A percentile compares a stretch with the other conserved stretches of the same genome.
Evolutionary conservation across 164 flowering plant genomes (phyloP).

Genomic region (Akebia trifoliata): DNA sequence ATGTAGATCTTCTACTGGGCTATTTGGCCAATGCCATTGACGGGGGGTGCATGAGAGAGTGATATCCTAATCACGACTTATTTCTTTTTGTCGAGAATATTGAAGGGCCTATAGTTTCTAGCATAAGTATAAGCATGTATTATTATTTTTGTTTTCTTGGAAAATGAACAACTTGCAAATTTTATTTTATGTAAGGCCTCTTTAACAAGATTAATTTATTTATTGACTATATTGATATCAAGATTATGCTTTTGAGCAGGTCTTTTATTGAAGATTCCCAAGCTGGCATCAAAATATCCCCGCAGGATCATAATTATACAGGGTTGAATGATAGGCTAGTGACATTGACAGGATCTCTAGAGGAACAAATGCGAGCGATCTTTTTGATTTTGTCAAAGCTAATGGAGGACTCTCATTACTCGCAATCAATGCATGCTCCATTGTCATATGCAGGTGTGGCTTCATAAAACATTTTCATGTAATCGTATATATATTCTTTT

Average conservation of each 20-base stretch:
- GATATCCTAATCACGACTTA: not conserved
- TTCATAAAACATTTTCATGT: not conserved
- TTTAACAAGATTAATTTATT: not conserved
- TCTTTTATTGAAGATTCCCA: constrained; percentile 89
- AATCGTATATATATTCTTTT: not conserved
- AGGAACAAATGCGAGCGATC: constrained; percentile 79
- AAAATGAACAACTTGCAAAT: constrained; percentile 1
- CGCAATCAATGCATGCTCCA: constrained; percentile 63
- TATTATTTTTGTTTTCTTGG: not conserved
- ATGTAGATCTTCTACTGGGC: not conserved
- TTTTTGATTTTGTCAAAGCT: constrained; percentile 72
- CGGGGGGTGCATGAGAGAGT: too few species aligned
- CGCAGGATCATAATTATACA: constrained; percentile 64
- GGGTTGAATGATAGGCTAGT: constrained; percentile 89
- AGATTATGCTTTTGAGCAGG: constrained; percentile 41
- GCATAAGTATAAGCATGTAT: too few species aligned
- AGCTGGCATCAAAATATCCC: constrained; percentile 91
- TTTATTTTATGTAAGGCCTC: not conserved
- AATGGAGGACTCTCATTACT: constrained; percentile 70
- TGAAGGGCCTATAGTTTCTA: too few species aligned
- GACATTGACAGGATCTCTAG: constrained; percentile 71
- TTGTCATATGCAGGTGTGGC: constrained; percentile 80
- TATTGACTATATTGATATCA: not conserved
- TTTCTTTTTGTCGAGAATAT: not conserved
- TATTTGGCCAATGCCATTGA: not conserved